phyloP scores from a whole-genome alignment of 2,329 filamentous ascomycete genomes.

The Cladophialophora carrionii region DNA sequence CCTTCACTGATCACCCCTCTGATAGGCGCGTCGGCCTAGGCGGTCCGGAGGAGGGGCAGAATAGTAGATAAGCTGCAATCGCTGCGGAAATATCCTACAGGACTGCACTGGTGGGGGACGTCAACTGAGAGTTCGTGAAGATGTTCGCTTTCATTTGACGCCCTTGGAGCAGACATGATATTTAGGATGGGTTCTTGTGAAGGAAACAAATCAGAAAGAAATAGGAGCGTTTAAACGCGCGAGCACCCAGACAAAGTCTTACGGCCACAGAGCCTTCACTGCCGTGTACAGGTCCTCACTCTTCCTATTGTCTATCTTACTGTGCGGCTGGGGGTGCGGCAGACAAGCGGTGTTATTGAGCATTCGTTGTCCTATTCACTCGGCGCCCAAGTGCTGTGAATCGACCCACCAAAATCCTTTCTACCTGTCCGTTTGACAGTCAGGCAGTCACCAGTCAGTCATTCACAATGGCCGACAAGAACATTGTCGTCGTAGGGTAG shows the following conservation, averaged over 20 bases:
- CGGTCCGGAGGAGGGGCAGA: not conserved
- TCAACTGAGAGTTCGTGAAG: conserved; percentile 1
- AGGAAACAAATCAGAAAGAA: not conserved
- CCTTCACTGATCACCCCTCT: not conserved
- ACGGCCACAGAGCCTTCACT: conserved; percentile 2
- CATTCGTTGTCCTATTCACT: not conserved
- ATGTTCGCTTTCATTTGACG: not conserved
- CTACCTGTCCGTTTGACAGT: conserved; percentile 6
- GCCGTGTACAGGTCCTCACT: conserved; percentile 3
- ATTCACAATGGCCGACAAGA: conserved; percentile 37
- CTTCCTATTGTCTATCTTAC: conserved; percentile 11
- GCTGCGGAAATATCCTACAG: not conserved
- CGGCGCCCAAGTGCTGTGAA: not conserved
- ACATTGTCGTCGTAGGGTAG: conserved; percentile 47
- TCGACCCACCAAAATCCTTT: not conserved
- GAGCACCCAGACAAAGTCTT: not conserved
- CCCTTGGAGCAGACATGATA: conserved; percentile 12
- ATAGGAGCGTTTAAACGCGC: not conserved
- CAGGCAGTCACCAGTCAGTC: conserved; percentile 3
- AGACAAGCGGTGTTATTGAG: not conserved
- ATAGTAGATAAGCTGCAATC: not conserved
- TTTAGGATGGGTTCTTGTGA: not conserved
- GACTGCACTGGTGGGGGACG: conserved; percentile 4
- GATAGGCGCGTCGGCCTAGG: not conserved
- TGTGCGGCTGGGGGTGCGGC: conserved; percentile 7